Percentiles rank a stretch among this genome's conserved stretches.
phyloP scores from a whole-genome alignment of 176 grass and related monocot genomes.

The Oryza officinalis region DNA sequence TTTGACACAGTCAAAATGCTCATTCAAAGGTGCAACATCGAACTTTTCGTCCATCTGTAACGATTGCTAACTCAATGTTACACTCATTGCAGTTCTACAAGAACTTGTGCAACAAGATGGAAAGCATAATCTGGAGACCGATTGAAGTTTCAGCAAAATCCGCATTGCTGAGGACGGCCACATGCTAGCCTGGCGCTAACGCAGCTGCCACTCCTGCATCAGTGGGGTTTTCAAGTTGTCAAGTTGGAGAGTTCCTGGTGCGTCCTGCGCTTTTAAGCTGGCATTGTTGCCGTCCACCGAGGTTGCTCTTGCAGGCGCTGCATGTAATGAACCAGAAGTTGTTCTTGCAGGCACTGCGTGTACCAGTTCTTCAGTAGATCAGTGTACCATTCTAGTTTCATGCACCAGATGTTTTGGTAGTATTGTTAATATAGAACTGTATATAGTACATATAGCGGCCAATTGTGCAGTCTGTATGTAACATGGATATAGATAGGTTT shows the following conservation, averaged over 20 bases:
- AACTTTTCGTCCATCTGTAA: not conserved
- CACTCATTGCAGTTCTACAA: constrained; percentile 83
- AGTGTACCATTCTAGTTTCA: constrained; percentile 3
- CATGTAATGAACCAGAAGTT: constrained; percentile 32
- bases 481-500: constrained; percentile 8
- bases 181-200: constrained; percentile 35
- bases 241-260: not conserved
- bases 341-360: constrained; percentile 15
- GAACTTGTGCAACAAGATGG: constrained; percentile 67
- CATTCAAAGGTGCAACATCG: not conserved
- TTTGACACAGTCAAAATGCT: too few relatives aligned
- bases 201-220: not conserved
- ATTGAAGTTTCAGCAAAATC: constrained; percentile 48
- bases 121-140: constrained; percentile 75
- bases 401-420: not conserved
- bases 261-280: not conserved
- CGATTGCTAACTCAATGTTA: constrained; percentile 7
- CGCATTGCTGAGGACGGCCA: constrained; percentile 42
- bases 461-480: constrained; percentile 29
- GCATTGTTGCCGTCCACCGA: not conserved
- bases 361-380: constrained; percentile 28
- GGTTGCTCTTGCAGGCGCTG: constrained; percentile 13
- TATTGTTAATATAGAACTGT: not conserved
- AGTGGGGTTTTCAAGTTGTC: not conserved
- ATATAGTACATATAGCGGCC: constrained; percentile 32